These are phyloP conservation scores for Dactylellina sp. DNA, from an alignment of 2,329 filamentous ascomycete species.

Conservation along the genomic window DNA sequence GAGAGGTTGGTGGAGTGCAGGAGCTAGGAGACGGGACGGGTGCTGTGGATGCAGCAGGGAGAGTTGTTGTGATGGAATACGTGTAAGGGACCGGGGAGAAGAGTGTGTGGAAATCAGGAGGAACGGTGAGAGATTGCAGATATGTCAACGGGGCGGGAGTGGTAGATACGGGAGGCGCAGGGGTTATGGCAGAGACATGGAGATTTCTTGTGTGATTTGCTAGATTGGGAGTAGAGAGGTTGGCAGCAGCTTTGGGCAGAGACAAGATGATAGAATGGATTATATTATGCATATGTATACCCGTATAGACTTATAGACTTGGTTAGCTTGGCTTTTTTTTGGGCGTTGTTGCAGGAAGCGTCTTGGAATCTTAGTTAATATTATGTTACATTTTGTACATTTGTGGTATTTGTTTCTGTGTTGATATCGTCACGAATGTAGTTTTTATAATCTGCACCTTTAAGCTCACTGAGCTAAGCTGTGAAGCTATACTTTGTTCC, in stretches of 20 bases:
- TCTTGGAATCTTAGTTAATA: neutral
- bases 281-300: neutral
- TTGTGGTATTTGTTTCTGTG: neutral
- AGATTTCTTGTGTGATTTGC: conserved; percentile 49
- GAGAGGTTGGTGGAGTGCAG: conserved; percentile 24
- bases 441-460: neutral
- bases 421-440: neutral
- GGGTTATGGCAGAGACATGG: conserved; percentile 23
- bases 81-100: conserved; percentile 8
- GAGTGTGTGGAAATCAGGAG: conserved; percentile 53
- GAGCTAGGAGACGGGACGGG: neutral
- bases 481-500: conserved; percentile 8
- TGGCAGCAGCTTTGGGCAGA: neutral
- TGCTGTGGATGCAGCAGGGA: conserved; percentile 1
- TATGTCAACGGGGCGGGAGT: conserved; percentile 39
- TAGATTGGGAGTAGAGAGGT: conserved; percentile 8
- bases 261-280: neutral
- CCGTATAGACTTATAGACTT: neutral
- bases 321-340: too few species aligned
- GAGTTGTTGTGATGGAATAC: too few species aligned
- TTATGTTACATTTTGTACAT: neutral
- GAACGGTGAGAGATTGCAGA: conserved; percentile 46
- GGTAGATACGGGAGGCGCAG: conserved; percentile 29
- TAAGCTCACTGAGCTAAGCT: neutral
- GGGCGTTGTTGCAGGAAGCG: too few species aligned